phyloP scores from a whole-genome alignment of 352 stramenopile genomes.

The Phytophthora pinifolia region DNA sequence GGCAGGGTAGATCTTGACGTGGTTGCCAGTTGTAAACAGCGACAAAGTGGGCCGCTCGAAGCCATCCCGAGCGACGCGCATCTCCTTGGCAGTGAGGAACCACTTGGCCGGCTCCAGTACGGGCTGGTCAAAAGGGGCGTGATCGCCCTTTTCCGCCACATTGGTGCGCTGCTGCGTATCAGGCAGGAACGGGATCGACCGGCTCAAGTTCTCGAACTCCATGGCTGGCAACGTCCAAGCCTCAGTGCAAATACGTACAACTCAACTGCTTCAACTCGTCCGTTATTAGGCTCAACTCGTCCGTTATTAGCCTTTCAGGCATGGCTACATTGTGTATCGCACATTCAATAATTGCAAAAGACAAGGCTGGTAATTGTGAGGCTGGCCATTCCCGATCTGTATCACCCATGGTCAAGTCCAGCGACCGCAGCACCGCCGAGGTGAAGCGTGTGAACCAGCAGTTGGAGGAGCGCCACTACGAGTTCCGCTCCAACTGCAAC shows the following conservation, averaged over 20 bases:
- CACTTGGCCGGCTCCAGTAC: slow-evolving; percentile 37
- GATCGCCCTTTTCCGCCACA: slow-evolving; percentile 4
- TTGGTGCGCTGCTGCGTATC: slow-evolving; percentile 7
- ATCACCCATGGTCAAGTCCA: slow-evolving; percentile 36
- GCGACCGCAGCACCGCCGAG: slow-evolving; percentile 55
- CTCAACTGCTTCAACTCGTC: no score
- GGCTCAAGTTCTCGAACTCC: slow-evolving; percentile 3
- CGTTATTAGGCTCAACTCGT: no score
- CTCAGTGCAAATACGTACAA: no score
- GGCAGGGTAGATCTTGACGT: slow-evolving; percentile 35
- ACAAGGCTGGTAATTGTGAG: background rate
- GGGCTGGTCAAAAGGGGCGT: slow-evolving; percentile 31
- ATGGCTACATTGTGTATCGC: background rate
- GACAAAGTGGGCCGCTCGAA: slow-evolving; percentile 29
- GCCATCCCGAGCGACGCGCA: slow-evolving; percentile 36
- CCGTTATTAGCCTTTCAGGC: background rate
- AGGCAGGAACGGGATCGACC: slow-evolving; percentile 12
- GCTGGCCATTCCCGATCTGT: background rate
- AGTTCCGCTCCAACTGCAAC: slow-evolving; percentile 88
- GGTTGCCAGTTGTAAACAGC: slow-evolving; percentile 40
- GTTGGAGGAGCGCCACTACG: slow-evolving; percentile 84
- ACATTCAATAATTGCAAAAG: no score
- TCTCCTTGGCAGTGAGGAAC: slow-evolving; percentile 54
- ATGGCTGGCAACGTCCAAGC: background rate
- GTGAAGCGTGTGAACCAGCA: slow-evolving; percentile 82